Evolutionary conservation across 2,329 filamentous ascomycete genomes (phyloP).

Genomic region (Trichoderma polysporum): DNA sequence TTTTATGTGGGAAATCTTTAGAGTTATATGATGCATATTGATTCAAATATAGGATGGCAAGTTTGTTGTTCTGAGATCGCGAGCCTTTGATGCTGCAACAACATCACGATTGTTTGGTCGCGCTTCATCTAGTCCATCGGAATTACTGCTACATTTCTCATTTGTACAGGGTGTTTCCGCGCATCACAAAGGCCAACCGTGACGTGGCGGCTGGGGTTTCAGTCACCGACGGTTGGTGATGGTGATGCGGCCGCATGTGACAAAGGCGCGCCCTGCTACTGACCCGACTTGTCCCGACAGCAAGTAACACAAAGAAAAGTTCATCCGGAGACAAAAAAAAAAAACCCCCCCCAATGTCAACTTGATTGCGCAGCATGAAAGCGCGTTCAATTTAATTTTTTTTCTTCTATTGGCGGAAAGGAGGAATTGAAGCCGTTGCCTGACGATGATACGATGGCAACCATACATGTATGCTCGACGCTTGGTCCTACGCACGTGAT

Average conservation of each 20-base stretch:
- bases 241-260: neutral
- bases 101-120: neutral
- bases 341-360: too few relatives aligned
- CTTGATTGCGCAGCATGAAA: neutral
- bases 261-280: neutral
- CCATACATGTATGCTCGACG: neutral
- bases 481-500: slow-evolving; percentile 17
- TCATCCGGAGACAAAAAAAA: neutral
- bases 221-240: slow-evolving; percentile 7
- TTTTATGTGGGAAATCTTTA: neutral
- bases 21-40: neutral
- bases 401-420: neutral
- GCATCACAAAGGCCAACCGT: neutral
- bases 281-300: neutral
- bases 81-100: neutral
- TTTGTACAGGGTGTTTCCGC: neutral
- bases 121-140: neutral
- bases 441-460: neutral
- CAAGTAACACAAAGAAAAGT: slow-evolving; percentile 7
- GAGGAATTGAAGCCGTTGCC: neutral
- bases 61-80: neutral
- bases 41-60: neutral
- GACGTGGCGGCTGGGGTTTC: neutral
- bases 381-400: neutral
- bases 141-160: neutral